Evolutionary conservation across 768 basidiomycete species (phyloP).

Genomic region (Pleurotus djamor): DNA sequence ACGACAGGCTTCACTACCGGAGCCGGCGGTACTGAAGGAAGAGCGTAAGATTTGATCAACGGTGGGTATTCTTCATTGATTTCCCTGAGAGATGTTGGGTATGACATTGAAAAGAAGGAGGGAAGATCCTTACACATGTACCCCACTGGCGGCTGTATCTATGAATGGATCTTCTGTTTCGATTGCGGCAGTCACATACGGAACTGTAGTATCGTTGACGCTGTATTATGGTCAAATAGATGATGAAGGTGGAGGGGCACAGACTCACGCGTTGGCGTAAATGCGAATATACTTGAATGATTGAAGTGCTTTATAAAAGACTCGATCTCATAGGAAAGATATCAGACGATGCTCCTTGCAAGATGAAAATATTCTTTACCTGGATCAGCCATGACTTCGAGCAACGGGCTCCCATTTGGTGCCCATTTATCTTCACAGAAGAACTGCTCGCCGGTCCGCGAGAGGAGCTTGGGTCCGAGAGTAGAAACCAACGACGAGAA

Average conservation of each 20-base stretch:
- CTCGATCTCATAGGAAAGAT: conserved; percentile 41
- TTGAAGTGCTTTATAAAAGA: conserved; percentile 72
- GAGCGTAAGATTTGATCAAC: conserved; percentile 49
- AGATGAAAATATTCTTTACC: conserved; percentile 31
- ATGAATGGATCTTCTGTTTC: conserved; percentile 66
- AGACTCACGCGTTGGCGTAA: conserved; percentile 74
- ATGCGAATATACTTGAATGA: conserved; percentile 68
- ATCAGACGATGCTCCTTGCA: not conserved
- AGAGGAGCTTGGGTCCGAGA: conserved; percentile 68
- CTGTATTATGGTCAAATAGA: conserved; percentile 24
- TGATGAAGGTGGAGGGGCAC: not conserved
- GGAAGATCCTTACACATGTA: conserved; percentile 49
- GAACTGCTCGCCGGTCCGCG: conserved; percentile 78
- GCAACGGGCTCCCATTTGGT: conserved; percentile 57
- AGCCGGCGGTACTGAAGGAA: conserved; percentile 42
- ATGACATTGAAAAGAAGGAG: not conserved
- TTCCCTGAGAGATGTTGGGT: conserved; percentile 33
- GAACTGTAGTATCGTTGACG: conserved; percentile 74
- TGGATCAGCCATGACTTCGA: conserved; percentile 81
- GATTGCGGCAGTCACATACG: conserved; percentile 78
- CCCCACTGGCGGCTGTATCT: conserved; percentile 50
- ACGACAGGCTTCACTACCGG: conserved; percentile 31
- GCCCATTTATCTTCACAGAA: conserved; percentile 73
- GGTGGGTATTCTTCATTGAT: conserved; percentile 53
- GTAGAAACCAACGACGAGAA: conserved; percentile 47